phyloP scores from a whole-genome alignment of 1,284 basidiomycete species.

The Puccinia triticina region DNA sequence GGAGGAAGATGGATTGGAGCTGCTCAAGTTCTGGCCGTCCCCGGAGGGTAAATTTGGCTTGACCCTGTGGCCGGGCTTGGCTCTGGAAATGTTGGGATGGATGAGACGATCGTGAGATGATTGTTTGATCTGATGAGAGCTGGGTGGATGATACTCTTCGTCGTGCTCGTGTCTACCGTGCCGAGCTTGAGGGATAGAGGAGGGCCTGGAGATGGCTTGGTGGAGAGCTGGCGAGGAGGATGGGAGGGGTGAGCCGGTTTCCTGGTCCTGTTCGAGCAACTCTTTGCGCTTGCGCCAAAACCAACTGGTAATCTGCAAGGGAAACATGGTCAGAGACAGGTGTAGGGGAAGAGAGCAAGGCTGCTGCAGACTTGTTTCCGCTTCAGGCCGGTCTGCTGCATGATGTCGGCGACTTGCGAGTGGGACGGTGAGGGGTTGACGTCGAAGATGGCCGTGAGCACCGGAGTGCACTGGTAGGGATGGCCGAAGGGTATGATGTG shows the following conservation, averaged over 20 bases:
- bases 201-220: not conserved
- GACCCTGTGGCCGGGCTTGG: not conserved
- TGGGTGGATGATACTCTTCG: slow-evolving; percentile 8
- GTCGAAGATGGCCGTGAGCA: slow-evolving; percentile 23
- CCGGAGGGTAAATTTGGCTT: not conserved
- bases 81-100: not conserved
- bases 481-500: slow-evolving; percentile 41
- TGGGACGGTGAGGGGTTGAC: slow-evolving; percentile 32
- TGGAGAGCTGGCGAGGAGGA: not conserved
- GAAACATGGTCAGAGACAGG: not conserved
- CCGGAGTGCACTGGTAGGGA: slow-evolving; percentile 45
- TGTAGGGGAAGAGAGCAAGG: not conserved
- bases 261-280: not conserved
- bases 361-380: slow-evolving; percentile 30
- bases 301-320: slow-evolving; percentile 46
- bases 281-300: slow-evolving; percentile 50
- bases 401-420: slow-evolving; percentile 33
- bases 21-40: not conserved
- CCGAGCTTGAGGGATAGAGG: not conserved
- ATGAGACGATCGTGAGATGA: not conserved
- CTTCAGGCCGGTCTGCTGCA: slow-evolving; percentile 26
- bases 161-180: not conserved
- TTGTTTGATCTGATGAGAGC: not conserved
- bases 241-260: not conserved
- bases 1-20: not conserved